Evolutionary conservation across 768 basidiomycete genomes (phyloP).

Genomic region (Coprinellus micaceus): DNA sequence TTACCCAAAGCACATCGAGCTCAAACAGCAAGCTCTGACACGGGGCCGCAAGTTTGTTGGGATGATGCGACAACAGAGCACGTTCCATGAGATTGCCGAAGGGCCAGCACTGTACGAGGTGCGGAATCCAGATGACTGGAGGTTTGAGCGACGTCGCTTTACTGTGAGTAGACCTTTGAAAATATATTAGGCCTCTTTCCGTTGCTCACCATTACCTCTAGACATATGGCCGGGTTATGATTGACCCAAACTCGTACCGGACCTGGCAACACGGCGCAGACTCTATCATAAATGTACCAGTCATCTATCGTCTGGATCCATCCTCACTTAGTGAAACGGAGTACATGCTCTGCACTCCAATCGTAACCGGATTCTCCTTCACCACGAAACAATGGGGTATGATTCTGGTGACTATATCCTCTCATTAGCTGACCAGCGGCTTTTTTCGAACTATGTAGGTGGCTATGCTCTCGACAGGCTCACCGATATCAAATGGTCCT

Average conservation of each 20-base stretch:
- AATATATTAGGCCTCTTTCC: neutral
- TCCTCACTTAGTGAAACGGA: slow-evolving; percentile 21
- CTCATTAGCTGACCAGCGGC: neutral
- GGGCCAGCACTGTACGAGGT: slow-evolving; percentile 10
- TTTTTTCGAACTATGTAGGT: slow-evolving; percentile 14
- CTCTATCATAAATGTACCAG: slow-evolving; percentile 13
- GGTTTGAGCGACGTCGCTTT: neutral
- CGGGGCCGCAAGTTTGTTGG: slow-evolving; percentile 1
- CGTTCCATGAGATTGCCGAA: neutral
- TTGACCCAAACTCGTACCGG: slow-evolving; percentile 21
- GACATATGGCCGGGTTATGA: slow-evolving; percentile 26
- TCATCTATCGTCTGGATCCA: slow-evolving; percentile 14
- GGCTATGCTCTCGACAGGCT: slow-evolving; percentile 28
- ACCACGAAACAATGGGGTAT: slow-evolving; percentile 26
- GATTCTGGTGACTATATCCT: slow-evolving; percentile 2
- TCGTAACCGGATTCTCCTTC: slow-evolving; percentile 23
- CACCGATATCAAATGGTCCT: slow-evolving; percentile 26
- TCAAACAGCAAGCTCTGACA: neutral
- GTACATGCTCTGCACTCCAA: slow-evolving; percentile 23
- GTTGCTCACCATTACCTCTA: neutral
- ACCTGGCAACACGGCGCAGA: slow-evolving; percentile 16
- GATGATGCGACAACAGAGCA: neutral
- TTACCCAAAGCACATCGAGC: neutral
- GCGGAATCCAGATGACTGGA: neutral
- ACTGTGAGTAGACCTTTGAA: neutral